Percentiles rank a stretch among this genome's conserved stretches.
phyloP scores from a whole-genome alignment of 139 green algal species.

The Micractinium sp. region DNA sequence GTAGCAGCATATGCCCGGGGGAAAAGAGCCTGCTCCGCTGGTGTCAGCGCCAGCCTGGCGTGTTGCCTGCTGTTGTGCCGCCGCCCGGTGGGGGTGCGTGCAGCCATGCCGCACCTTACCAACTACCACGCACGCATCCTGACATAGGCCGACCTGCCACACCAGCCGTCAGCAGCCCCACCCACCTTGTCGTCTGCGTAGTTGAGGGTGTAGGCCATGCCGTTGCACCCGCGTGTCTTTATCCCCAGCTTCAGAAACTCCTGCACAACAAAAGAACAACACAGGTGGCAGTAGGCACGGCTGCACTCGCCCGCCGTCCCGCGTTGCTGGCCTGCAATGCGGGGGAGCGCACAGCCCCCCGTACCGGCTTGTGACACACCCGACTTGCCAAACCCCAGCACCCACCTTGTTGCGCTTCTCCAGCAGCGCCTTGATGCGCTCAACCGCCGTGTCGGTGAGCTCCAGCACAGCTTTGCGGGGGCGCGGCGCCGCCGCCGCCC shows the following conservation, averaged over 20 bases:
- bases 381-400: not conserved
- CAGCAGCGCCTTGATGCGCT: slow-evolving; percentile 80
- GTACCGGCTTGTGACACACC: not conserved
- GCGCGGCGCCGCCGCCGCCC: slow-evolving; percentile 24
- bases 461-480: slow-evolving; percentile 82
- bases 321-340: not conserved
- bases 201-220: slow-evolving; percentile 97
- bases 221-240: slow-evolving; percentile 95
- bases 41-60: no score
- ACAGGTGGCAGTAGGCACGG: not conserved
- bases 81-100: no score
- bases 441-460: slow-evolving; percentile 87
- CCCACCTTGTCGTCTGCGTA: slow-evolving; percentile 78
- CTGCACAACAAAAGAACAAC: slow-evolving; percentile 45
- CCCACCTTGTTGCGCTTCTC: slow-evolving; percentile 81
- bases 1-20: no score
- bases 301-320: not conserved
- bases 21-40: no score
- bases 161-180: not conserved
- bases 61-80: no score
- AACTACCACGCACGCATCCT: no score
- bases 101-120: no score
- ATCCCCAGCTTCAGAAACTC: slow-evolving; percentile 94
- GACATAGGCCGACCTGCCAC: not conserved
- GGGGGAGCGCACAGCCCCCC: not conserved